These are phyloP conservation scores for Heterococcus sp. DNA, from an alignment of 108 stramenopile genomes.

Conservation along the genomic window DNA sequence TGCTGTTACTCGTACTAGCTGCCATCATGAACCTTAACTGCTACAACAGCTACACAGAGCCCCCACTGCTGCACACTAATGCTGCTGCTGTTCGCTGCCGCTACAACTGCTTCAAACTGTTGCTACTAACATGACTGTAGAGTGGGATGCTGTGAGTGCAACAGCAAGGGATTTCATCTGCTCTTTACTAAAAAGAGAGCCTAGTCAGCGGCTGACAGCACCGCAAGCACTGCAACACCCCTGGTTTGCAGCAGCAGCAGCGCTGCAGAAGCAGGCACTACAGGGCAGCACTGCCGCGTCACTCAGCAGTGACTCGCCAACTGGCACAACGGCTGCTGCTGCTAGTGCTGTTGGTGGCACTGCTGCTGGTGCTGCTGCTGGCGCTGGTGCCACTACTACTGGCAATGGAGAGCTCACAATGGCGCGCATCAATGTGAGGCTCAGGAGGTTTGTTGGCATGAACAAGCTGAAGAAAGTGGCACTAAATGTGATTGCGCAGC, in stretches of 20 bases:
- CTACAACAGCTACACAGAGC: no score
- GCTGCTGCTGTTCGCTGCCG: no score
- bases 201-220: slow-evolving; percentile 7
- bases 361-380: background rate
- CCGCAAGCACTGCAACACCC: slow-evolving; percentile 23
- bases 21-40: no score
- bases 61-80: no score
- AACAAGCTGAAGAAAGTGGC: slow-evolving; percentile 50
- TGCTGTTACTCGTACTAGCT: no score
- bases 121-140: no score
- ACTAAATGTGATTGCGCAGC: slow-evolving; percentile 6
- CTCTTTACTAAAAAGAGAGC: slow-evolving; percentile 15
- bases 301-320: background rate
- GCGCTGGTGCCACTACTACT: no score
- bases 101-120: no score
- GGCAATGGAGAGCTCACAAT: slow-evolving; percentile 9
- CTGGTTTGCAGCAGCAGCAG: slow-evolving; percentile 16
- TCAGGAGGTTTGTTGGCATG: slow-evolving; percentile 49
- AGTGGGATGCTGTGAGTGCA: slow-evolving; percentile 25
- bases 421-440: slow-evolving; percentile 26
- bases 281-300: no score
- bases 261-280: no score
- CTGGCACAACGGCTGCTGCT: background rate
- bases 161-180: slow-evolving; percentile 26
- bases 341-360: no score